Conservation (phyloP, 768 basidiomycete genomes). For the Tylopilus sp. region DNA sequence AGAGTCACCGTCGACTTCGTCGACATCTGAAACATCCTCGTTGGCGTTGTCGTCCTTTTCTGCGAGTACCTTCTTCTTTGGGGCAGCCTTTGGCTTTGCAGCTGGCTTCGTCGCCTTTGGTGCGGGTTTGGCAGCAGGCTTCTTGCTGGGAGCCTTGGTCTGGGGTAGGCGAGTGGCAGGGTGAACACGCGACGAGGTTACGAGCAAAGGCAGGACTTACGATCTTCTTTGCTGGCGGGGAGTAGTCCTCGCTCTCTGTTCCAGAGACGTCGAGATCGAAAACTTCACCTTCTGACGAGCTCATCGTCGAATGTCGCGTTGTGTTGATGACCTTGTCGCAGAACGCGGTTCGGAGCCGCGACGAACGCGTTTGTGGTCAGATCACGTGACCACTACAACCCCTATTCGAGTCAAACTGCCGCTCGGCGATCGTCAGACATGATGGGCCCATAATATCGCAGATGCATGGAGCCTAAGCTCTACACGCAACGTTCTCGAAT, state of each 20-base stretch:
- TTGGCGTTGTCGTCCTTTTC: conserved; percentile 65
- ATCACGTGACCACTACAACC: conserved; percentile 14
- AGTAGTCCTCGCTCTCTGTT: conserved; percentile 66
- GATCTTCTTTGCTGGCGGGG: conserved; percentile 57
- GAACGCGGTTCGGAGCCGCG: conserved; percentile 4
- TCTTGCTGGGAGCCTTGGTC: conserved; percentile 37
- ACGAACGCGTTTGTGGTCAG: conserved; percentile 8
- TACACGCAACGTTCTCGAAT: too few species aligned
- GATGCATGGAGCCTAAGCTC: too few species aligned
- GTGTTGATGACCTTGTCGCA: background rate
- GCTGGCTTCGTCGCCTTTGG: conserved; percentile 39
- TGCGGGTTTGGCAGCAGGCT: conserved; percentile 43
- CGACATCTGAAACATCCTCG: conserved; percentile 42
- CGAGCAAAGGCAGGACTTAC: conserved; percentile 10
- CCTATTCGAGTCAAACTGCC: too few species aligned
- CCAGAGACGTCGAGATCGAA: conserved; percentile 61
- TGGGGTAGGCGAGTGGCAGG: conserved; percentile 18
- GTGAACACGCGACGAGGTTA: conserved; percentile 7
- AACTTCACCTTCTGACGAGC: conserved; percentile 69
- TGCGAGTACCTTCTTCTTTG: conserved; percentile 69
- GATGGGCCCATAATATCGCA: too few species aligned
- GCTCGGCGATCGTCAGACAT: too few species aligned
- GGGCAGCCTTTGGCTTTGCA: conserved; percentile 48
- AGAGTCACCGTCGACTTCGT: conserved; percentile 35
- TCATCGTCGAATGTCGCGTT: conserved; percentile 45